These are phyloP conservation scores for Schizosaccharomyces octosporus DNA, from an alignment of 805 yeast genomes.

Conservation along the genomic window DNA sequence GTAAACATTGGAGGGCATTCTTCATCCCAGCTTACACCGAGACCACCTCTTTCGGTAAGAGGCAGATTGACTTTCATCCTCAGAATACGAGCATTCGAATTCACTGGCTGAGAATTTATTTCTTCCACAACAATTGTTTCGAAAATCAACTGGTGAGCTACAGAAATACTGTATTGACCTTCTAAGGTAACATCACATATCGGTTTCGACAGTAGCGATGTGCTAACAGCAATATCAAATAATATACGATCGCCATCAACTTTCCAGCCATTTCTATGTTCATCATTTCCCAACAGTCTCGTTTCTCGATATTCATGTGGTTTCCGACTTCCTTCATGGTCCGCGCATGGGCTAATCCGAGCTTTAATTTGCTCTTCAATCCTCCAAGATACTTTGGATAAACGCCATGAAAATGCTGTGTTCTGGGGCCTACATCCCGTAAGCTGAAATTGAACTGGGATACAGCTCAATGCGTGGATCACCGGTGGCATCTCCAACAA, in stretches of 20 bases:
- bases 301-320: constrained; percentile 29
- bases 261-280: constrained; percentile 81
- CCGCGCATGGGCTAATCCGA: constrained; percentile 29
- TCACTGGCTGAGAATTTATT: constrained; percentile 17
- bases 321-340: constrained; percentile 4
- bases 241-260: constrained; percentile 76
- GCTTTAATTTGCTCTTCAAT: constrained; percentile 62
- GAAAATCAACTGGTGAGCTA: constrained; percentile 50
- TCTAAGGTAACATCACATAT: constrained; percentile 69
- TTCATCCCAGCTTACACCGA: constrained; percentile 95
- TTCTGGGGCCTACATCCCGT: constrained; percentile 19
- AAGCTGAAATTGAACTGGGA: constrained; percentile 59
- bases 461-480: constrained; percentile 63
- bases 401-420: constrained; percentile 47
- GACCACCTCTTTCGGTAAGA: constrained; percentile 73
- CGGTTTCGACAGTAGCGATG: constrained; percentile 19
- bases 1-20: constrained; percentile 94
- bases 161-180: constrained; percentile 34
- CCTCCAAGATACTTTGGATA: constrained; percentile 74
- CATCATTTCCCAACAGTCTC: constrained; percentile 53
- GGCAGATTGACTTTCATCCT: constrained; percentile 76
- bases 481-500: constrained; percentile 73
- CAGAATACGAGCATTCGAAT: constrained; percentile 55
- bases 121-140: constrained; percentile 95
- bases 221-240: constrained; percentile 15